phyloP scores from a whole-genome alignment of 1,284 basidiomycete species.

The Trametes versicolor region DNA sequence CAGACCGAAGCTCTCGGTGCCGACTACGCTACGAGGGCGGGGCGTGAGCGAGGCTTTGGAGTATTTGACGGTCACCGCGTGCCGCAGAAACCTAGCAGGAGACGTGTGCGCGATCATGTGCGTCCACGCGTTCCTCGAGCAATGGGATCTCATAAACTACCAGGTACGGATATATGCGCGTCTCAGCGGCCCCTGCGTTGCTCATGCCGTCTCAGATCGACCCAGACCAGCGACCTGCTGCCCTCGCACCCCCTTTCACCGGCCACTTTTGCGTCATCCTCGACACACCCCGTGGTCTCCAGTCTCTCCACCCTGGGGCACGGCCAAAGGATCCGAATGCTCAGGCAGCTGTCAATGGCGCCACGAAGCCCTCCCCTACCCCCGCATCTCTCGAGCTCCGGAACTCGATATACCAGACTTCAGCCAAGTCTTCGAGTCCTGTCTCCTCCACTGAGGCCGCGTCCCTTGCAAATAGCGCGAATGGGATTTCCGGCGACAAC shows the following conservation, averaged over 20 bases:
- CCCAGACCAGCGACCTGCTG: conserved; percentile 93
- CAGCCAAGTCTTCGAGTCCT: conserved; percentile 79
- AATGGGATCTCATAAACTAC: conserved; percentile 99
- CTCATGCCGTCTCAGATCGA: conserved; percentile 77
- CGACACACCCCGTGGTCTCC: conserved; percentile 95
- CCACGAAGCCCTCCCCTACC: conserved; percentile 54
- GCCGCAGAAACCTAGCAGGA: conserved; percentile 94
- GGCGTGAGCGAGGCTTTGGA: too few relatives aligned
- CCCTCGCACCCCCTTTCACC: conserved; percentile 96
- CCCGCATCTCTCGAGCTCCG: conserved; percentile 88
- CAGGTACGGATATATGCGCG: conserved; percentile 66
- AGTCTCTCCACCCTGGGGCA: conserved; percentile 94
- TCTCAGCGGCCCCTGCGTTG: not conserved
- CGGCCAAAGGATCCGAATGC: conserved; percentile 59
- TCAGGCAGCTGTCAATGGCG: conserved; percentile 60
- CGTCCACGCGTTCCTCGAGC: conserved; percentile 98
- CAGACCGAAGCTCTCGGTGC: too few relatives aligned
- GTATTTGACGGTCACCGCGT: conserved; percentile 98
- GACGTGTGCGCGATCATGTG: conserved; percentile 99
- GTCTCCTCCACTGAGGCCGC: conserved; percentile 74
- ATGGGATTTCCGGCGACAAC: conserved; percentile 53
- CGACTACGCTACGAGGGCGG: too few relatives aligned
- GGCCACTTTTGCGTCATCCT: conserved; percentile 98
- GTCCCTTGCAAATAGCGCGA: conserved; percentile 66
- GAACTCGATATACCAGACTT: conserved; percentile 89